Base-by-base conservation (phyloP, 2,329 filamentous ascomycete genomes). In the Pseudocercospora musae region DNA sequence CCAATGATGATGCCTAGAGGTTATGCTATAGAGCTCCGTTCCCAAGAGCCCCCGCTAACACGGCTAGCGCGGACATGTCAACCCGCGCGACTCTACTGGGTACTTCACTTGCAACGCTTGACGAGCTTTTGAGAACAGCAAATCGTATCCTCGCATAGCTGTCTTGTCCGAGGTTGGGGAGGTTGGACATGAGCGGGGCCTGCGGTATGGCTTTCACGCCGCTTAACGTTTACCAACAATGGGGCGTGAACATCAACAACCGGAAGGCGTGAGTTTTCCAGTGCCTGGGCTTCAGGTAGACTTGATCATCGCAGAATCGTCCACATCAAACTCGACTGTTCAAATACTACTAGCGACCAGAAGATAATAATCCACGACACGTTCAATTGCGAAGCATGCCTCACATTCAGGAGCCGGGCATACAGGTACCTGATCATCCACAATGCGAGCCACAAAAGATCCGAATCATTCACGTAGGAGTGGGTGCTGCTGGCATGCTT, bases 401-500 rank as follows among this genome's bases (percentile, higher is more conserved):
- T 57, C 66, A 68, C 48, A 57, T 62, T 18, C 58, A 64, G 18
- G 62, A 68, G 40, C 58, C 57, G 4, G 60, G 31, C n/a, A 58
- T 65, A 49, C 37, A 60, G 18, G 66, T 68, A 50, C 62, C 58
- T 10, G 66, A 65, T n/a, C 62, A 58, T 27, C 64, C 64, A 29
- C 64, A 66, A 59, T 68, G 66, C 40, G 60, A 66, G 13, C 62
- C 65, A 13, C 53, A 65, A 11, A 63, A 62, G 60, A 64, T 62
- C 7, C 59, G 64, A 9, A 66, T 68, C 55, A 68, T 68, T 23
- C 66, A 68, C 25, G 62, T 66, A 11, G 66, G 66, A 1, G 65
- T 68, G 66, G 66, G 64, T n/a, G 66, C 66, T 25, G 56, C 59
- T 23, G 62, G 62, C 8, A 62, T 65, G 52, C 60, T 65, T 11